Percentiles rank a stretch among this genome's conserved stretches.
Evolutionary conservation across 768 basidiomycete species (phyloP).

Genomic region (Xerocomus spinulosus): DNA sequence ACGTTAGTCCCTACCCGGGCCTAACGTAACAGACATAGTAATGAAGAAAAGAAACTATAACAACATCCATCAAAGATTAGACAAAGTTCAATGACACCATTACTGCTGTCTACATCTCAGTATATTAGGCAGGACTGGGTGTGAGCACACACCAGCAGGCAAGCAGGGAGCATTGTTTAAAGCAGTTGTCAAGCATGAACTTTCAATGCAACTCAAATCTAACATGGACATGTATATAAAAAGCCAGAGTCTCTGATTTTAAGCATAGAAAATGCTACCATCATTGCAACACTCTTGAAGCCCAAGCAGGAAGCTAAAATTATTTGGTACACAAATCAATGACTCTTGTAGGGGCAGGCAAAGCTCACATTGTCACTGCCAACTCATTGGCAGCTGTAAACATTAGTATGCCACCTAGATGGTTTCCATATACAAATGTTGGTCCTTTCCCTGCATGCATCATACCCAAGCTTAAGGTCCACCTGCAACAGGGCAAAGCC

Average conservation of each 20-base stretch:
- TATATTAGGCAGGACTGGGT: conserved; percentile 36
- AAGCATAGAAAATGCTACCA: conserved; percentile 64
- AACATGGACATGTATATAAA: conserved; percentile 37
- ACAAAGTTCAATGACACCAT: too few species aligned
- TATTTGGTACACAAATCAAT: conserved; percentile 31
- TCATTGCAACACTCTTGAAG: conserved; percentile 62
- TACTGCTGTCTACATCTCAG: conserved; percentile 59
- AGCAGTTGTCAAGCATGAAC: conserved; percentile 28
- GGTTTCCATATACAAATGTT: conserved; percentile 62
- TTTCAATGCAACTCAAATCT: conserved; percentile 1
- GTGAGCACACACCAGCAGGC: conserved; percentile 54
- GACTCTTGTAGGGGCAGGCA: conserved; percentile 56
- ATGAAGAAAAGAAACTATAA: too few species aligned
- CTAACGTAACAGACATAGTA: too few species aligned
- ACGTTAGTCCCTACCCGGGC: too few species aligned
- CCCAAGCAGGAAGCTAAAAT: conserved; percentile 54
- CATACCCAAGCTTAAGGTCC: conserved; percentile 55
- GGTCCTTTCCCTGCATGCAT: conserved; percentile 15
- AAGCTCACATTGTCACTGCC: conserved; percentile 45
- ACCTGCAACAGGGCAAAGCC: conserved; percentile 59
- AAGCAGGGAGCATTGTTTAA: conserved; percentile 30
- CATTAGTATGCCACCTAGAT: conserved; percentile 58
- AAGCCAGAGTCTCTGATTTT: conserved; percentile 61
- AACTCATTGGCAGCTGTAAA: conserved; percentile 49
- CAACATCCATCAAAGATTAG: too few species aligned